Evolutionary conservation across 805 yeast species (phyloP), one percentile per base, ranked within the genome.

Genomic region (Ogataea degrootiae): DNA sequence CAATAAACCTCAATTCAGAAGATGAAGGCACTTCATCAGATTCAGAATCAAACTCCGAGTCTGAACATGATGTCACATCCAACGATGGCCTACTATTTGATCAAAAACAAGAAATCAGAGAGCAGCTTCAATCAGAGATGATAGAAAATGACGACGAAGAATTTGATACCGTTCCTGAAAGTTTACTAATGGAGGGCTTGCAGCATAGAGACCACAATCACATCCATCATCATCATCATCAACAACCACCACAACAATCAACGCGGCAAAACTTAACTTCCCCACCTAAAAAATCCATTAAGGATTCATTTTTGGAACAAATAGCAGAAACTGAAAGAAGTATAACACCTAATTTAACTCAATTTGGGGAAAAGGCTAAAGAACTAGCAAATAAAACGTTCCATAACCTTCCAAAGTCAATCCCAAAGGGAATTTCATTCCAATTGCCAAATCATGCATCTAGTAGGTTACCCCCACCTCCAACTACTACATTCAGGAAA

Each of bases 91-190:
- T 43, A 16, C 17, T 52, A 9, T 49, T 44, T 26, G 54, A 53
- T 22, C 61, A 58, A 43, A 58, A 54, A 34, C 48, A 51, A 21
- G 43, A 51, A 33, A 44, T 58, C 6, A 52, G 56, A 39, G 49
- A 51, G 34, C 58, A 57, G 37, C 45, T 59, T 4, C 49, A 56
- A 40, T 53, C 57, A 3, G 61, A 62, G 40, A 46, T 53, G 37
- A 54, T 51, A 5, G 59, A 26, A 7, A 26, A 26, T 26, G 31
- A 62, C 5, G 67, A 65, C 15, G 59, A 59, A 26, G 61, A 52
- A 15, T 56, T 53, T 1, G 63, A 60, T 39, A 45, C 56, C 5
- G 62, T 63, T 3, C 63, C 67, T 2, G 63, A 59, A 35, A 60
- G 66, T 39, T 41, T 61, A 34, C 46, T 63, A 37, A 44, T 63